Percentiles rank a stretch among this genome's conserved stretches.
Evolutionary conservation across 306 rosid genomes (phyloP).

Genomic region (Morella rubra): DNA sequence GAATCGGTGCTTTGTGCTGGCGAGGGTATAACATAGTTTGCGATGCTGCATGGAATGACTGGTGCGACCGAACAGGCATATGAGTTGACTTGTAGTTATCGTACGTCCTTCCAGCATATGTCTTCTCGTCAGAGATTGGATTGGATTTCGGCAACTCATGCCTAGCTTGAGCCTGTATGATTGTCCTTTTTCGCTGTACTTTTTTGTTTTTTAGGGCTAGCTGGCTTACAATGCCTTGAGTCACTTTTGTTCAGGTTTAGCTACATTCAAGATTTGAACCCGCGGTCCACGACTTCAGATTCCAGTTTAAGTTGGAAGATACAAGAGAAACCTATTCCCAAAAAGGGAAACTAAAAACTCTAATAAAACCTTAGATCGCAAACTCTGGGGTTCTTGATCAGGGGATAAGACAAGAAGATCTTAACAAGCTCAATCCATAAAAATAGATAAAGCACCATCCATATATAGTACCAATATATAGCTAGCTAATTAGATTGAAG

Average conservation of each 20-base stretch:
- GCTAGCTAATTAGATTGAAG: too few species aligned
- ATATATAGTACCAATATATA: too few species aligned
- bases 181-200: neutral
- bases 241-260: neutral
- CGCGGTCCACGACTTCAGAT: too few species aligned
- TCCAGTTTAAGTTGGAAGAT: too few species aligned
- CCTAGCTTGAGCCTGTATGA: neutral
- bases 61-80: constrained; percentile 13
- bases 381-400: too few species aligned
- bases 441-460: too few species aligned
- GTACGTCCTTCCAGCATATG: neutral
- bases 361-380: too few species aligned
- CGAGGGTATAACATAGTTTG: neutral
- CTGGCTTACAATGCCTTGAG: neutral
- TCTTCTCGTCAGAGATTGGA: neutral
- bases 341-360: too few species aligned
- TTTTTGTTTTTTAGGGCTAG: neutral
- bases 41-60: constrained; percentile 17
- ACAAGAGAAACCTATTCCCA: too few species aligned
- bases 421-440: too few species aligned
- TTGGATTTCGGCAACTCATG: neutral
- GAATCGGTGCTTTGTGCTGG: neutral
- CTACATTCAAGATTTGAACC: neutral
- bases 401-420: too few species aligned
- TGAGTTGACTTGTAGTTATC: constrained; percentile 13